phyloP scores from a whole-genome alignment of 331 rosid genomes.

The Arachis monticola region DNA sequence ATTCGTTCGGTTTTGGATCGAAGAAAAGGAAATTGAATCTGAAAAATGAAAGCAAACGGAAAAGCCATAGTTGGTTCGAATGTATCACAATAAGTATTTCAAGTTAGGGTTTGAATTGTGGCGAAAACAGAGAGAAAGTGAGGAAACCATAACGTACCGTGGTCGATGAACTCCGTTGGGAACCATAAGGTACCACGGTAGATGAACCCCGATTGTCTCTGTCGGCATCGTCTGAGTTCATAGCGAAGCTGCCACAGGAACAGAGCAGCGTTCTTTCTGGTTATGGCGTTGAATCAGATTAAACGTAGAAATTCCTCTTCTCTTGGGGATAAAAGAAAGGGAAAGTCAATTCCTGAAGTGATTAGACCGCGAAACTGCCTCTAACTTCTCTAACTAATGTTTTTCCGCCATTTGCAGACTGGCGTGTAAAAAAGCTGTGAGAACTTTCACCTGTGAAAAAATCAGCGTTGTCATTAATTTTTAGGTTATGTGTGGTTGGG shows the following conservation, averaged over 20 bases:
- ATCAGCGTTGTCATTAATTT: neutral
- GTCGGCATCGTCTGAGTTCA: slow-evolving; percentile 44
- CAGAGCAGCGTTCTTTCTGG: slow-evolving; percentile 19
- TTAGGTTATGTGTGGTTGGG: too few species aligned
- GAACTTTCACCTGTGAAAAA: neutral
- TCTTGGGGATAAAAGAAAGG: neutral
- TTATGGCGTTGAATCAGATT: slow-evolving; percentile 40
- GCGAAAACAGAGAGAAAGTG: neutral
- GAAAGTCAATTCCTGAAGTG: slow-evolving; percentile 7
- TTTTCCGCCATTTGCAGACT: slow-evolving; percentile 1
- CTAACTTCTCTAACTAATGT: neutral
- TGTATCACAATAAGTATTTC: neutral
- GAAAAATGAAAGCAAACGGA: slow-evolving; percentile 21
- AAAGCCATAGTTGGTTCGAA: slow-evolving; percentile 16
- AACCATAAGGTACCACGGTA: slow-evolving; percentile 44
- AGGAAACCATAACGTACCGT: slow-evolving; percentile 44
- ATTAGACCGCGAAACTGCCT: slow-evolving; percentile 35
- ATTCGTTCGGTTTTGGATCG: slow-evolving; percentile 34
- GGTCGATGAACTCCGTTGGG: slow-evolving; percentile 37
- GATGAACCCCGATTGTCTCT: slow-evolving; percentile 40
- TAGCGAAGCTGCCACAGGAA: slow-evolving; percentile 39
- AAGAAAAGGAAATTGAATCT: slow-evolving; percentile 34
- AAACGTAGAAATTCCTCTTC: slow-evolving; percentile 22
- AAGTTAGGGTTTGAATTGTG: slow-evolving; percentile 40
- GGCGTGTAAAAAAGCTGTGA: neutral